A percentile compares a stretch with the other conserved stretches of the same genome.
Conservation (phyloP, 208 protist species). For the Leishmania martiniquensis region DNA sequence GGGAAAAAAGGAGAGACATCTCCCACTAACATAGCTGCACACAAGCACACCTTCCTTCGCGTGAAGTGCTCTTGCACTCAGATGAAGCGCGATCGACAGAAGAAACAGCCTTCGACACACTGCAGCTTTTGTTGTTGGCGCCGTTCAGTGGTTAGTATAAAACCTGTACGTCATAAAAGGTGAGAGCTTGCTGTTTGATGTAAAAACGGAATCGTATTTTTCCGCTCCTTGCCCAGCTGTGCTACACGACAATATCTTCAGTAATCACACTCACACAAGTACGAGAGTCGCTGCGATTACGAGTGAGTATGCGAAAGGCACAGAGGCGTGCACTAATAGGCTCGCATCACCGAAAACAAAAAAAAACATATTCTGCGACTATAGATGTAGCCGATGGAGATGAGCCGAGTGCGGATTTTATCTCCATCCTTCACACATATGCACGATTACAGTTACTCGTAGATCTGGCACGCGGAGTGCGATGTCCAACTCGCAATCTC, state of each 20-base stretch:
- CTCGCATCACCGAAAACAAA: conserved; percentile 1
- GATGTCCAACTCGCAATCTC: conserved; percentile 89
- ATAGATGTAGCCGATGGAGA: not conserved
- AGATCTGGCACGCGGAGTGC: conserved; percentile 81
- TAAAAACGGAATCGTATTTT: too few relatives aligned
- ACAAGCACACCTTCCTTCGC: conserved; percentile 3
- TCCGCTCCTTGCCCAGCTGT: not conserved
- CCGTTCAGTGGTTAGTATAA: not conserved
- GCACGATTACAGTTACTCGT: conserved; percentile 54
- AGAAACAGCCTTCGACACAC: not conserved
- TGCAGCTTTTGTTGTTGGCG: not conserved
- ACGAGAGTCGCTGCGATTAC: not conserved
- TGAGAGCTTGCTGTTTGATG: not conserved
- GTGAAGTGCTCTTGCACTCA: not conserved
- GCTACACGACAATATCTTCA: not conserved
- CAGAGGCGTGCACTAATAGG: not conserved
- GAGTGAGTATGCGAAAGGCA: not conserved
- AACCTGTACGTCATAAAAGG: not conserved
- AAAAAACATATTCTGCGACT: conserved; percentile 9
- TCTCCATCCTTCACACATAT: not conserved
- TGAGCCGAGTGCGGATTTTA: conserved; percentile 5
- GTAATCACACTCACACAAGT: not conserved
- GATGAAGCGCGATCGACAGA: not conserved
- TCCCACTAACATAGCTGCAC: too few relatives aligned
- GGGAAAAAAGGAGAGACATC: not conserved